Evolutionary conservation across 495 filamentous ascomycete genomes (phyloP), one percentile per base, ranked within the genome.

Genomic region (Thermochaetoides thermophila): DNA sequence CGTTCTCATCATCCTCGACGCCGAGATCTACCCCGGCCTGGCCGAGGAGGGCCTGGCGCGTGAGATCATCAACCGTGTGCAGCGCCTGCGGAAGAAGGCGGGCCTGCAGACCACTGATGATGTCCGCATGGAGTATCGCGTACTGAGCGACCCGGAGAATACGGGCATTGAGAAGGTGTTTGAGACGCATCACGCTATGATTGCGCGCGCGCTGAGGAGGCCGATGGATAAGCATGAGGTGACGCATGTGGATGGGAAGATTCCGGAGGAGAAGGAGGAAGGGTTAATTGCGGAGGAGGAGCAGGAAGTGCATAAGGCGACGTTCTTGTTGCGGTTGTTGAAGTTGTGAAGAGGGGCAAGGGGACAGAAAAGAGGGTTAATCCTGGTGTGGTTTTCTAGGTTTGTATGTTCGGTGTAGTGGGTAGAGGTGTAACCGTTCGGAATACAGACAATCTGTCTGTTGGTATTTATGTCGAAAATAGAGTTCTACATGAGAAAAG

Each of bases 221-320:
- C 82, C 81, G 25, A 56, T 93, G 25, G 84, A 92, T 45, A 76
- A 80, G 51, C 75, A 78, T 44, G 60, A 67, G 6, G 57, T 74
- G 11, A 79, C 73, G 7, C 62, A 73, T 28, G 50, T 78, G 34
- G 74, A 76, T 22, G 76, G 74, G 13, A 56, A 78, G 62, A 68
- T 69, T 23, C 62, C 69, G 14, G 71, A 62, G 9, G 60, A 65
- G 32, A 57, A 62, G 24, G 61, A 67, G 31, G 72, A 73, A 25
- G 66, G 60, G 13, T 59, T 85, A 31, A 84, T 94, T 43, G 62
- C 73, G 34, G 71, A 91, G 52, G 87, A 94, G 53, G 78, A 92
- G 55, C 78, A 86, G 43, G 85, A 94, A 60, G 73, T 94, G 31
- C 80, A 84, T 47, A 83, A 80, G 46, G 81, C 84, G 0, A 84